Percentiles rank a stretch among this genome's conserved stretches.
Evolutionary conservation across 768 basidiomycete species (phyloP).

Genomic region (Hypsizygus marmoreus): DNA sequence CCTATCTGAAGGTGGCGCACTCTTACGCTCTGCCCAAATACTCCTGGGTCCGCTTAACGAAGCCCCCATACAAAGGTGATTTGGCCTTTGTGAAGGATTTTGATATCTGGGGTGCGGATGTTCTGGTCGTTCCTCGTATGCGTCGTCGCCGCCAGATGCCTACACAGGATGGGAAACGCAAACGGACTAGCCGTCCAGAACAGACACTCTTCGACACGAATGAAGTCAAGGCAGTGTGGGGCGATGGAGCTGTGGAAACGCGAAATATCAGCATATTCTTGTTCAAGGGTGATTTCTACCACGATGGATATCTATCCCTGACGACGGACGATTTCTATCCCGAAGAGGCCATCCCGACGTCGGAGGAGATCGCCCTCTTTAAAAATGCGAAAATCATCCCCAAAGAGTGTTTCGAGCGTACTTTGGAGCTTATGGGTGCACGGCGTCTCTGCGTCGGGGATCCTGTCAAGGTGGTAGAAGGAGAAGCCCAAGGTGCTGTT

Average conservation of each 20-base stretch:
- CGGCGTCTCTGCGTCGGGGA: neutral
- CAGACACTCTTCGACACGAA: neutral
- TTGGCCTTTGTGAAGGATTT: neutral
- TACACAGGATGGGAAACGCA: neutral
- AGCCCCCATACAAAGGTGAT: neutral
- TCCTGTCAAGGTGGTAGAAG: neutral
- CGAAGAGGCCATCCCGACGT: neutral
- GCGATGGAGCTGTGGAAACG: neutral
- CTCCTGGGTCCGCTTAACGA: slow-evolving; percentile 2
- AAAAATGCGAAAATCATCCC: neutral
- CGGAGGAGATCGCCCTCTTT: neutral
- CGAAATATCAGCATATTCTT: neutral
- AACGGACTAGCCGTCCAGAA: neutral
- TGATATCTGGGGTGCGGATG: neutral
- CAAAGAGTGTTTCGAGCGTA: neutral
- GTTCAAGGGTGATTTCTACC: neutral
- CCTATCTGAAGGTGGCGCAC: neutral
- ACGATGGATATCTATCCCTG: neutral
- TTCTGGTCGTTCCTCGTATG: slow-evolving; percentile 2
- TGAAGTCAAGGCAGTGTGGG: neutral
- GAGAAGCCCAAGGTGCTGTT: neutral
- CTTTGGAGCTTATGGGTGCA: neutral
- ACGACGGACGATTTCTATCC: slow-evolving; percentile 1
- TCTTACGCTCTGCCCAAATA: neutral
- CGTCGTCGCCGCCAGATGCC: neutral